These are phyloP conservation scores for Cryphonectria naterciae DNA, from an alignment of 2,329 filamentous ascomycete species.

Conservation along the genomic window DNA sequence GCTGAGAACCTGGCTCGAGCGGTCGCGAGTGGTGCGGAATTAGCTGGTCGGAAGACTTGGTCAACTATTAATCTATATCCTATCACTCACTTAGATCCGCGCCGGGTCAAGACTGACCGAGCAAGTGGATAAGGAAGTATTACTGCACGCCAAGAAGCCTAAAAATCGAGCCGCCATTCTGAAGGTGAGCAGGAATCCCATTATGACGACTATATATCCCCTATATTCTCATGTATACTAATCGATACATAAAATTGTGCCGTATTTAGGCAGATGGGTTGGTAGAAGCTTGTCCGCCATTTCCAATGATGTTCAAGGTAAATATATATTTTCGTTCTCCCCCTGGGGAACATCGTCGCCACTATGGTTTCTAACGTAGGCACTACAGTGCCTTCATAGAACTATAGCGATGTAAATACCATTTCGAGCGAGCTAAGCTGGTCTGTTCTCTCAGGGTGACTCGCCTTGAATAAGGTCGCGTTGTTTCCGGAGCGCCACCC, in stretches of 20 bases:
- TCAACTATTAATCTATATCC: neutral
- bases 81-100: slow-evolving; percentile 1
- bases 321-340: neutral
- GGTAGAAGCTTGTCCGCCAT: neutral
- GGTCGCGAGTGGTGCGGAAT: neutral
- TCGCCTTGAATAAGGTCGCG: neutral
- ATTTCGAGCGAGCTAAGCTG: neutral
- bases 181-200: neutral
- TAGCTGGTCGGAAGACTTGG: neutral
- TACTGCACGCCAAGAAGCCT: slow-evolving; percentile 9
- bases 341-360: neutral
- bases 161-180: neutral
- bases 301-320: neutral
- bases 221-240: neutral
- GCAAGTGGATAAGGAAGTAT: slow-evolving; percentile 16
- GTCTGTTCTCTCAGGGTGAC: neutral
- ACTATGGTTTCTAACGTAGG: neutral
- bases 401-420: neutral
- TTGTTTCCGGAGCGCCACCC: neutral
- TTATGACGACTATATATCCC: neutral
- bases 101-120: slow-evolving; percentile 22
- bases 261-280: neutral
- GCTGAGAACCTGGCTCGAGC: neutral
- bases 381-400: neutral
- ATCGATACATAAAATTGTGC: neutral